Evolutionary conservation across 441 rosid genomes (phyloP), one percentile per base, ranked within the genome.

Genomic region (Croton laevigatus): DNA sequence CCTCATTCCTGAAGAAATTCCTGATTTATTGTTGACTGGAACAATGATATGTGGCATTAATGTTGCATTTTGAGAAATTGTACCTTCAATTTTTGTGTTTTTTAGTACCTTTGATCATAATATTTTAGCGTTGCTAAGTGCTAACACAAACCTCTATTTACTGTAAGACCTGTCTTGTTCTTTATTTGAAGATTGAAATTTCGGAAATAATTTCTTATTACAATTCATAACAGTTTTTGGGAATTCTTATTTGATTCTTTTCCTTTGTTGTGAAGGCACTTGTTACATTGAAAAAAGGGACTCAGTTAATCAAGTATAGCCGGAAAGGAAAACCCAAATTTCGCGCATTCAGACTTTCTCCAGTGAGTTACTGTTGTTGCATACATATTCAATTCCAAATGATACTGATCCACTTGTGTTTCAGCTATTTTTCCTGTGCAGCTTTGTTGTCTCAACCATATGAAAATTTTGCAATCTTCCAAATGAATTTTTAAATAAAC

Each of bases 261-360:
- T 17, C 19, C 52, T 44, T 17, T 32, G 40, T 58, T 58, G 37
- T 86, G 79, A 75, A 89, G 99, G 96, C 96, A 81, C 85, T 92
- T 70, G 58, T 89, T 59, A 52, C 85, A 74, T 80, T 94, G 83
- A 92, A 94, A 75, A 94, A 90, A 63, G 98, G 97, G 57, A 80
- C 93, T 72, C 97, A 89, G 69, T 77, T 94, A 73, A 73, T 94
- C 83, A 94, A 91, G 85, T 94, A 92, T 69, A 92, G 93, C 82
- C 84, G 99, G 59, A 88, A 88, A 82, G 97, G 96, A 52, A 92
- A 89, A 79, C 99, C 98, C 8, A 94, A 94, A 75, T 89, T 94
- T 71, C 96, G 98, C 4, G 83, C 96, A 59, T 94, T 92, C 85
- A 88, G 97, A 81, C 85, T 92, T 76, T 92, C 97, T 62, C 80